Conservation (phyloP, 2,329 filamentous ascomycete genomes). For the Ilyonectria mors-panacis region DNA sequence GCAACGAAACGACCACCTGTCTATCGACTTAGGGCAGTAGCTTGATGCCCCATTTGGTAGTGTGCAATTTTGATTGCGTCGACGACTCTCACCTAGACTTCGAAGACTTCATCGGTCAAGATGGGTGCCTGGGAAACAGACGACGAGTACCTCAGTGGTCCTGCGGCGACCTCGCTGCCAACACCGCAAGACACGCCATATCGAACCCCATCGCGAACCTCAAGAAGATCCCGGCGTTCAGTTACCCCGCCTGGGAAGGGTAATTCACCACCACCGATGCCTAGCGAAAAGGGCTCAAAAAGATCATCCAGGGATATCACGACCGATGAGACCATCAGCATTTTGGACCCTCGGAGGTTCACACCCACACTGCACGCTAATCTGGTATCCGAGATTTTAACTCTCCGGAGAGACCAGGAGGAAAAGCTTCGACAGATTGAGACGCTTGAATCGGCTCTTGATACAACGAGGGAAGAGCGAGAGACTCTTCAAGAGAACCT, state of each 20-base stretch:
- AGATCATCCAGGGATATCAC: conserved; percentile 71
- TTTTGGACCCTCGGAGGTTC: conserved; percentile 91
- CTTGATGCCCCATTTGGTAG: conserved; percentile 19
- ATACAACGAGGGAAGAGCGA: conserved; percentile 80
- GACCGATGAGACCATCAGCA: conserved; percentile 78
- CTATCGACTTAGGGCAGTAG: neutral
- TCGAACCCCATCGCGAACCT: conserved; percentile 77
- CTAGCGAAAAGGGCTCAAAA: conserved; percentile 62
- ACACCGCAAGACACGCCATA: conserved; percentile 81
- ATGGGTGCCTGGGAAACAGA: conserved; percentile 76
- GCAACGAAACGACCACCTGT: neutral
- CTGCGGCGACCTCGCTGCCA: conserved; percentile 73
- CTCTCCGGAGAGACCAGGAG: conserved; percentile 89
- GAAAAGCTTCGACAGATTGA: conserved; percentile 91
- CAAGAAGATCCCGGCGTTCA: conserved; percentile 75
- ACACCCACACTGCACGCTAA: conserved; percentile 96
- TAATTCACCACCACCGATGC: conserved; percentile 70
- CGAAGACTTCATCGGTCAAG: conserved; percentile 34
- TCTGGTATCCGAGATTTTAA: conserved; percentile 93
- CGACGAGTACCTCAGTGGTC: conserved; percentile 69
- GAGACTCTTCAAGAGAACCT: conserved; percentile 77
- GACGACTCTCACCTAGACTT: neutral
- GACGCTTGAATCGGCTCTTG: conserved; percentile 81
- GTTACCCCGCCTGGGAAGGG: conserved; percentile 73
- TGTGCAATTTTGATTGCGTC: conserved; percentile 1